phyloP scores from a whole-genome alignment of 306 rosid species.

The Begonia fuchsioides region DNA sequence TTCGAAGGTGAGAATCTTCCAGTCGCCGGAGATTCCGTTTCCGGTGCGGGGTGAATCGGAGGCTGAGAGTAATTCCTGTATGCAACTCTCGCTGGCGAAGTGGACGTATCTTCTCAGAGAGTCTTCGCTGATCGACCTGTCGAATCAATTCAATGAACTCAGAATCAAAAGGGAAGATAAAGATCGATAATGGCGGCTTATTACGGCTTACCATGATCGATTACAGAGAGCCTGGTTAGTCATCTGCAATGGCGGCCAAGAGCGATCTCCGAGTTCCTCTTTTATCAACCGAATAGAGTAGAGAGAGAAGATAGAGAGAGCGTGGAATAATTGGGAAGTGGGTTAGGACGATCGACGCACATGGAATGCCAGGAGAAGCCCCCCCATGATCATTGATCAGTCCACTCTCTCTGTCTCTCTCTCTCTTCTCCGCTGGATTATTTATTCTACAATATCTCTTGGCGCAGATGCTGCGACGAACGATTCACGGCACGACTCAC shows the following conservation, averaged over 20 bases:
- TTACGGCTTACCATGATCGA: constrained; percentile 72
- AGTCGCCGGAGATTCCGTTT: constrained; percentile 12
- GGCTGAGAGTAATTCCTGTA: constrained; percentile 68
- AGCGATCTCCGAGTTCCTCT: constrained; percentile 1
- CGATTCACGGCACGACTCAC: too few species aligned
- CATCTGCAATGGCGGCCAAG: constrained; percentile 20
- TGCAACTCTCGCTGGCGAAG: constrained; percentile 74
- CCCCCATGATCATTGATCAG: constrained; percentile 44
- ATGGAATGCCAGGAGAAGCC: constrained; percentile 73
- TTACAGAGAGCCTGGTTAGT: constrained; percentile 47
- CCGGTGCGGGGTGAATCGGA: neutral
- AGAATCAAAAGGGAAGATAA: too few species aligned
- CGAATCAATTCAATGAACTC: too few species aligned
- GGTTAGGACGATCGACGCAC: constrained; percentile 50
- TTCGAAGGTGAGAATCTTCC: constrained; percentile 52
- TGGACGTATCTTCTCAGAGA: constrained; percentile 62
- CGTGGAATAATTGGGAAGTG: constrained; percentile 29
- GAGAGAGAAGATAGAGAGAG: neutral
- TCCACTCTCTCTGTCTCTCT: constrained; percentile 13
- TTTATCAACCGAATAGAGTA: constrained; percentile 4
- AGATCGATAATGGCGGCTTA: too few species aligned
- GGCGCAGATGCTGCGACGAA: too few species aligned
- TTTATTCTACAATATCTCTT: too few species aligned
- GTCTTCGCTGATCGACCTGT: constrained; percentile 88
- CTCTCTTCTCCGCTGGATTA: constrained; percentile 1